Conservation (phyloP, 202 grass and related monocot species). For the Panicum virgatum region DNA sequence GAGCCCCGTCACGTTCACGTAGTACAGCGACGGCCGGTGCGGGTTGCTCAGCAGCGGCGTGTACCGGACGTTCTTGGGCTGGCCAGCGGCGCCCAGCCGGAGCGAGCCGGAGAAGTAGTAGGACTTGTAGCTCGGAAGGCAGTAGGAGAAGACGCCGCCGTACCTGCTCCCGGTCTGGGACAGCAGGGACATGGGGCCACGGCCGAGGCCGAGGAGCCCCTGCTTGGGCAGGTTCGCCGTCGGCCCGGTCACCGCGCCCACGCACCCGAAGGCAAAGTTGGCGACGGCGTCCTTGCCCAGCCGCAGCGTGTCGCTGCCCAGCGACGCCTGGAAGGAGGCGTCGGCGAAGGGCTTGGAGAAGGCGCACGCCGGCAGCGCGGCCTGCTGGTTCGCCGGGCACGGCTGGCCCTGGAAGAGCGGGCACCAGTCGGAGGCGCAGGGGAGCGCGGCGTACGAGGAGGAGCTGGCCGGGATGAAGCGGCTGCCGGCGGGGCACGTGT, state of each 20-base stretch:
- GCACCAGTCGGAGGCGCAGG: slow-evolving; percentile 79
- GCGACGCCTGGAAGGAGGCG: slow-evolving; percentile 63
- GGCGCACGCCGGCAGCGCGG: slow-evolving; percentile 52
- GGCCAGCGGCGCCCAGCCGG: slow-evolving; percentile 71
- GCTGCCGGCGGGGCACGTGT: slow-evolving; percentile 55
- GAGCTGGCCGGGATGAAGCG: slow-evolving; percentile 72
- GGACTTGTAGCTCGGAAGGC: slow-evolving; percentile 85
- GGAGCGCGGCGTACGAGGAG: slow-evolving; percentile 63
- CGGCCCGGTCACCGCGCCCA: slow-evolving; percentile 59
- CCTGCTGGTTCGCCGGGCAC: slow-evolving; percentile 38
- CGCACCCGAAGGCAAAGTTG: slow-evolving; percentile 76
- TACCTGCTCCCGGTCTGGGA: slow-evolving; percentile 64
- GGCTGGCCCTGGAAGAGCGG: slow-evolving; percentile 60
- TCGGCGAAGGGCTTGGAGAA: slow-evolving; percentile 74
- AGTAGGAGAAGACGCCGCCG: slow-evolving; percentile 92
- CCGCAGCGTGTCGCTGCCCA: slow-evolving; percentile 66
- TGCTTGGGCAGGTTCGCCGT: slow-evolving; percentile 71
- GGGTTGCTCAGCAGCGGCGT: slow-evolving; percentile 85
- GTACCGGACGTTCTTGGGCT: slow-evolving; percentile 57
- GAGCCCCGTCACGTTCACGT: slow-evolving; percentile 84
- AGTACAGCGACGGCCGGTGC: slow-evolving; percentile 82
- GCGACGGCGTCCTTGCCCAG: slow-evolving; percentile 60
- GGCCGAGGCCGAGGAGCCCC: slow-evolving; percentile 68
- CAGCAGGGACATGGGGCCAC: slow-evolving; percentile 72
- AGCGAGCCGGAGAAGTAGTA: slow-evolving; percentile 96